These are phyloP conservation scores for Ophiocordyceps sinensis DNA, from an alignment of 2,329 filamentous ascomycete species.

Conservation along the genomic window DNA sequence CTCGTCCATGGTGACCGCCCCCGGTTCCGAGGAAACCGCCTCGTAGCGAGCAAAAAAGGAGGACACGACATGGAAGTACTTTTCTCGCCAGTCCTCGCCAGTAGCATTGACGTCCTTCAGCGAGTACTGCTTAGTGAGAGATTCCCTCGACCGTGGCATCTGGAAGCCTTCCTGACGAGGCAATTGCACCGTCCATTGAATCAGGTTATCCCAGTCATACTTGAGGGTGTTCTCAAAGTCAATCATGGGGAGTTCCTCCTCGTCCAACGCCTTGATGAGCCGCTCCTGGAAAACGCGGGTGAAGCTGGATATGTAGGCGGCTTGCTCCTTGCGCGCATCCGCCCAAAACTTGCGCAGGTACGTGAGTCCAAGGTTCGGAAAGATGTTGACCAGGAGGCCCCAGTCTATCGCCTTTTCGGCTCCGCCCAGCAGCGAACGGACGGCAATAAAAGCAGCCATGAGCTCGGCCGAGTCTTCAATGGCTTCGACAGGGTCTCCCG, in stretches of 20 bases:
- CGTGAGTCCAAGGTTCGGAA: conserved; percentile 36
- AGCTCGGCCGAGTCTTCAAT: conserved; percentile 17
- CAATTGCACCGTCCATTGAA: conserved; percentile 51
- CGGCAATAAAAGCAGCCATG: conserved; percentile 41
- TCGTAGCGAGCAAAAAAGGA: conserved; percentile 45
- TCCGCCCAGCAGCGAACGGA: conserved; percentile 45
- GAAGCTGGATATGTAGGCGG: conserved; percentile 34
- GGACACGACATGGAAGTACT: conserved; percentile 37
- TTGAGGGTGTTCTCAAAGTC: conserved; percentile 47
- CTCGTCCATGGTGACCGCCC: conserved; percentile 17
- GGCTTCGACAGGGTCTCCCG: conserved; percentile 2
- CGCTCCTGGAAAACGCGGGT: conserved; percentile 49
- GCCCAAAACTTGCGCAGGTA: conserved; percentile 42
- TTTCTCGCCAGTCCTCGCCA: conserved; percentile 36
- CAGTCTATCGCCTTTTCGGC: conserved; percentile 45
- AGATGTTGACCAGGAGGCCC: conserved; percentile 41
- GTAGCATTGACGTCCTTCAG: conserved; percentile 20
- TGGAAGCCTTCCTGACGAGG: conserved; percentile 28
- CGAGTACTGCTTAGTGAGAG: conserved; percentile 28
- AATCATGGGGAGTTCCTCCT: conserved; percentile 42
- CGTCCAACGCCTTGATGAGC: conserved; percentile 53
- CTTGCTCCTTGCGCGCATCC: conserved; percentile 32
- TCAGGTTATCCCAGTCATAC: conserved; percentile 54
- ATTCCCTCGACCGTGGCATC: conserved; percentile 31
- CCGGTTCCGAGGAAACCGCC: conserved; percentile 33